Evolutionary conservation across 768 basidiomycete species (phyloP), one percentile per base, ranked within the genome.

Genomic region (Lepiota venenata): DNA sequence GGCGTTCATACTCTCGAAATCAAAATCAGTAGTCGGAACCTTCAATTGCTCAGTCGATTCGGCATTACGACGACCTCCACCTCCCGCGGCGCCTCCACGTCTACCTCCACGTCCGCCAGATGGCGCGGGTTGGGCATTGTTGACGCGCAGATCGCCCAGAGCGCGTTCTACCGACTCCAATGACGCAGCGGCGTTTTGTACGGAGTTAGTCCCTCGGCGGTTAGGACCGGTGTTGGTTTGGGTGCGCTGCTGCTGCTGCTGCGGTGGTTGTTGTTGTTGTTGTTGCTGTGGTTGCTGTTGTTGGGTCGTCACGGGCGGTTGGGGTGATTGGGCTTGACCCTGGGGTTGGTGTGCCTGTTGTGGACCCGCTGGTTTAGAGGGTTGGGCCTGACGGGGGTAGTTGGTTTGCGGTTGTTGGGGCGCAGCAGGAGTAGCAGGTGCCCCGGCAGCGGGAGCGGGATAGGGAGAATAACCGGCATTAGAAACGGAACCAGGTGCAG

Each of bases 1-100:
- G 2, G 87, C 86, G 60, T 93, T 94, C 51, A 82, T 80, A 52
- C 76, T 77, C 66, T 80, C 73, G 66, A 93, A 94, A 71, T 93
- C 91, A 64, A 93, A 93, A 66, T 93, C 91, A 0, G 83, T 84
- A 1, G 75, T 65, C 0, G 91, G 91, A 0, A 93, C 87, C 47
- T 84, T 84, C 52, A 91, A 79, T 38, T 69, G 70, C 51, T 71
- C 70, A 3, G 65, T 60, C 20, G 55, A 64, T 48, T 47, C 40
- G 4, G 47, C 49, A 8, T 47, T 49, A 14, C 21, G n/a, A 15
- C 46, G 50, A 16, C 63, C 55, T 29, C 52, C 55, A 11, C 61
- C 64, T 2, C 61, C 61, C 14, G 58, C 63, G 5, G 57, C 59
- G 18, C 59, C 63, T 14, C 67, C 63, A 27, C 68, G 64, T n/a